A percentile compares a stretch with the other conserved stretches of the same genome.
Conservation (phyloP, 2,329 filamentous ascomycete genomes). For the Thielaviopsis musarum region DNA sequence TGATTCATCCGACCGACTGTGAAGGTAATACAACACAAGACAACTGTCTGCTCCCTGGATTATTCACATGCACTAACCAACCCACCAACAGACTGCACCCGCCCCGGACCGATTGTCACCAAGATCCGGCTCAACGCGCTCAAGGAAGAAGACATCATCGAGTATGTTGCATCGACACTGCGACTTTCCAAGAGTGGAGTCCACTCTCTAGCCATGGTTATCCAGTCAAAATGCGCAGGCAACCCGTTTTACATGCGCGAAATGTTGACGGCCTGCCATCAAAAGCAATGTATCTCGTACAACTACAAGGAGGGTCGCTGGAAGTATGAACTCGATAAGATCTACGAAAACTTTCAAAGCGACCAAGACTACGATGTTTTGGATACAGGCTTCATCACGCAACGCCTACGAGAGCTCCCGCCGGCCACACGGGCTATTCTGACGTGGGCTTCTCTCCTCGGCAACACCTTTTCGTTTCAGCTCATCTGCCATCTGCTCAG, state of each 20-base stretch:
- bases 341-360: constrained; percentile 72
- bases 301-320: constrained; percentile 70
- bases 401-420: constrained; percentile 61
- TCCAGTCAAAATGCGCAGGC: constrained; percentile 75
- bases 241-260: constrained; percentile 87
- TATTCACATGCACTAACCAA: not conserved
- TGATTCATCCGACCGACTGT: constrained; percentile 35
- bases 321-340: constrained; percentile 69
- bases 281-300: constrained; percentile 80
- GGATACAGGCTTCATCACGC: constrained; percentile 67
- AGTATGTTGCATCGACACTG: constrained; percentile 70
- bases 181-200: constrained; percentile 57
- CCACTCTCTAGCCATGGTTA: constrained; percentile 60
- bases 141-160: constrained; percentile 59
- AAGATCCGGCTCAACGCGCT: constrained; percentile 58
- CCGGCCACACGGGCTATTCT: constrained; percentile 59
- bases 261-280: constrained; percentile 74
- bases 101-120: constrained; percentile 40
- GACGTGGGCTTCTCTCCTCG: constrained; percentile 72
- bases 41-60: not conserved
- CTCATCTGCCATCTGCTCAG: constrained; percentile 61
- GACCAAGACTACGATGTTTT: constrained; percentile 65
- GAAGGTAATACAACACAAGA: constrained; percentile 26
- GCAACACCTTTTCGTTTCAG: constrained; percentile 68
- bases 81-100: constrained; percentile 23